These are phyloP conservation scores for Elsinoe perseae DNA, from an alignment of 2,329 filamentous ascomycete genomes.

Conservation along the genomic window DNA sequence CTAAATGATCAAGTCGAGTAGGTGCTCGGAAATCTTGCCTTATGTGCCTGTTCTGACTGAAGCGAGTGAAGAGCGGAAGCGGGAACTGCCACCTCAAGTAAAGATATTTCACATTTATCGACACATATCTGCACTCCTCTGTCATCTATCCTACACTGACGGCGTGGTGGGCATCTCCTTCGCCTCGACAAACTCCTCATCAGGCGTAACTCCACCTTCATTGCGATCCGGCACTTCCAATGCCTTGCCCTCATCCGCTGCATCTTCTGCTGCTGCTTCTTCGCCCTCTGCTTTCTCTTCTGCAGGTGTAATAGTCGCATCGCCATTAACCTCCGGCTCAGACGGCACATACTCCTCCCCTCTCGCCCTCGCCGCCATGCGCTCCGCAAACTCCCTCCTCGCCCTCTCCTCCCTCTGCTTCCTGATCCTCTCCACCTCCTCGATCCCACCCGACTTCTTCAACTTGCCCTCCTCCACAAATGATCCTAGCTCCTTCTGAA, in stretches of 20 bases:
- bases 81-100: neutral
- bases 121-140: neutral
- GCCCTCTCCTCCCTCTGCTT: slow-evolving; percentile 81
- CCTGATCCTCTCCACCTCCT: slow-evolving; percentile 81
- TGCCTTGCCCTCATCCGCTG: slow-evolving; percentile 20
- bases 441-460: slow-evolving; percentile 92
- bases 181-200: slow-evolving; percentile 28
- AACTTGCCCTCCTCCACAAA: slow-evolving; percentile 88
- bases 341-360: slow-evolving; percentile 20
- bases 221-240: slow-evolving; percentile 2
- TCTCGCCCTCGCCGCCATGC: slow-evolving; percentile 44
- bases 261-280: slow-evolving; percentile 18
- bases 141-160: slow-evolving; percentile 10
- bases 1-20: too few relatives aligned
- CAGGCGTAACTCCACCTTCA: slow-evolving; percentile 21
- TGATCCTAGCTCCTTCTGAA: slow-evolving; percentile 73
- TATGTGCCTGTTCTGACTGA: too few relatives aligned
- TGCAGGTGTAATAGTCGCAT: slow-evolving; percentile 27
- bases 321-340: slow-evolving; percentile 18
- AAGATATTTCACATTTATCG: slow-evolving; percentile 3
- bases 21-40: too few relatives aligned
- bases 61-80: neutral
- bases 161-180: slow-evolving; percentile 23
- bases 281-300: slow-evolving; percentile 7
- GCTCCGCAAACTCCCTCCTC: slow-evolving; percentile 62